Evolutionary conservation across 208 protist genomes (phyloP).

Genomic region (Trypanosoma platydactyli): DNA sequence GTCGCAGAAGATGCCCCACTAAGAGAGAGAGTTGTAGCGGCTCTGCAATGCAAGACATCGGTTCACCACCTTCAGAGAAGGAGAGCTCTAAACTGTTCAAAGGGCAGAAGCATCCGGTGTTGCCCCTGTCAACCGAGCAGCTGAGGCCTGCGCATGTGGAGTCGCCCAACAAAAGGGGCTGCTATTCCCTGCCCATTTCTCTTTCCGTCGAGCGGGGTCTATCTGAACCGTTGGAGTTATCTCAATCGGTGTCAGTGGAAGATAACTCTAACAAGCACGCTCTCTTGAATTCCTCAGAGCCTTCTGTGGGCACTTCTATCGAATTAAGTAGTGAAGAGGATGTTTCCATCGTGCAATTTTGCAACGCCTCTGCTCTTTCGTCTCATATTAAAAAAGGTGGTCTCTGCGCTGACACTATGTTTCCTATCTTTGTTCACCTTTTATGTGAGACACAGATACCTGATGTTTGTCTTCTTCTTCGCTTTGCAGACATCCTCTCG

Average conservation of each 20-base stretch:
- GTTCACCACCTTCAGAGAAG: neutral
- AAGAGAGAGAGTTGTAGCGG: neutral
- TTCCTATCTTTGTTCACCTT: slow-evolving; percentile 33
- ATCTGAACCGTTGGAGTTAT: neutral
- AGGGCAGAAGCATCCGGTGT: no score
- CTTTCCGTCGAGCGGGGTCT: no score
- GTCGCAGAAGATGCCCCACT: neutral
- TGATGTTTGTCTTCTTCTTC: slow-evolving; percentile 13
- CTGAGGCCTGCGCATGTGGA: no score
- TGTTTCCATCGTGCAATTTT: neutral
- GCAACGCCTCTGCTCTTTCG: neutral
- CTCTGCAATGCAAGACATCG: neutral
- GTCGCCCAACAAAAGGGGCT: no score
- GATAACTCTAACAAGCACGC: neutral
- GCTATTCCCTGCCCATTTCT: no score
- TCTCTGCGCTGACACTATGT: slow-evolving; percentile 19
- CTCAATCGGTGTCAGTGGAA: neutral
- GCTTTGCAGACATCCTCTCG: slow-evolving; percentile 10
- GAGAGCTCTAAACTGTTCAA: no score
- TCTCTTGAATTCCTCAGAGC: neutral
- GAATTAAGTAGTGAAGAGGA: slow-evolving; percentile 1
- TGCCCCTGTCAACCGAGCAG: no score
- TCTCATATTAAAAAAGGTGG: neutral
- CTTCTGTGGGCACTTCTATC: neutral
- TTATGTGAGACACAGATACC: slow-evolving; percentile 19